Percentiles rank a stretch among this genome's conserved stretches.
Conservation (phyloP, 2,329 filamentous ascomycete species). For the Monascus ruber region DNA sequence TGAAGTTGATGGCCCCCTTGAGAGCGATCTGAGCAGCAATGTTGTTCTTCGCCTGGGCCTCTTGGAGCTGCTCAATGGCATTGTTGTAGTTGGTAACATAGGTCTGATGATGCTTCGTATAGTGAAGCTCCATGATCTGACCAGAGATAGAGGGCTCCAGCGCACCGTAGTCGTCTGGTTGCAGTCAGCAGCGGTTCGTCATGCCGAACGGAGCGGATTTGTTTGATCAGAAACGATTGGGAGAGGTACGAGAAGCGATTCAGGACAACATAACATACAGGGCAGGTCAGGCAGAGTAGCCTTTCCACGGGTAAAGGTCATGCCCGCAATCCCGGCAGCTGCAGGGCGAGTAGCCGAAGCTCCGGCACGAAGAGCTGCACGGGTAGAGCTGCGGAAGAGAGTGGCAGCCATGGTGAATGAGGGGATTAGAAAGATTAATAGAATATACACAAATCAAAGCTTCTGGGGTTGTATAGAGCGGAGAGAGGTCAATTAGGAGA, state of each 20-base stretch:
- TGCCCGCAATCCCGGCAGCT: conserved; percentile 55
- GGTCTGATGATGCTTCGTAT: conserved; percentile 88
- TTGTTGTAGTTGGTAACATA: conserved; percentile 86
- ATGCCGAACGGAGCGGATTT: not conserved
- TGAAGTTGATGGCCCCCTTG: conserved; percentile 53
- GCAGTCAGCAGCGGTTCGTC: not conserved
- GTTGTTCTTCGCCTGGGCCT: conserved; percentile 44
- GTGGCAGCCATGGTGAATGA: conserved; percentile 57
- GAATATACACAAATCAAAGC: not conserved
- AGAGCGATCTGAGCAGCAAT: conserved; percentile 47
- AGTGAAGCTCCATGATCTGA: conserved; percentile 93
- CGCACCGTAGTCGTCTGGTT: conserved; percentile 82
- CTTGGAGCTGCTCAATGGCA: conserved; percentile 58
- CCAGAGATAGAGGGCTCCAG: conserved; percentile 76
- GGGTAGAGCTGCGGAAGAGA: conserved; percentile 61
- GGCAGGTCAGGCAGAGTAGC: conserved; percentile 83
- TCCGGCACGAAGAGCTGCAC: conserved; percentile 59
- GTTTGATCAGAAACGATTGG: not conserved
- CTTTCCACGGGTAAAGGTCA: conserved; percentile 73
- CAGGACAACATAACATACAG: conserved; percentile 43
- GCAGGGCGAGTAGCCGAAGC: conserved; percentile 41
- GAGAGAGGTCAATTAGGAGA: conserved; percentile 1
- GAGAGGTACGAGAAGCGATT: not conserved
- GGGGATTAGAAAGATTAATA: not conserved
- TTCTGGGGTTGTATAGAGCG: not conserved